These are phyloP conservation scores for Helenozyma baotianmanensis DNA, from an alignment of 805 yeast species.

Conservation along the genomic window DNA sequence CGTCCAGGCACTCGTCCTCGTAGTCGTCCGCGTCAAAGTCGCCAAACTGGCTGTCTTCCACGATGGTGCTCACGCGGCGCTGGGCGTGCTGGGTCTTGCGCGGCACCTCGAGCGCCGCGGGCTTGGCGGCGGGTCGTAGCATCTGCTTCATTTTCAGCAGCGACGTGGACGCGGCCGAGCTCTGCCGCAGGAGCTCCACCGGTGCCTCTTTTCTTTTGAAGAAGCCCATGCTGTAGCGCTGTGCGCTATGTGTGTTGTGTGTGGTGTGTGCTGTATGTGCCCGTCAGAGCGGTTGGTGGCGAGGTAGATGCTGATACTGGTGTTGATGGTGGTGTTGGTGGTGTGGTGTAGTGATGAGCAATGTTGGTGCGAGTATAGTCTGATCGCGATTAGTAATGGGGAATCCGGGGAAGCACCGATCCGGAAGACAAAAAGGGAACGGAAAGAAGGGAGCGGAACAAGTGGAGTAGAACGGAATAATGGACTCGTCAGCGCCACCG, in stretches of 20 bases:
- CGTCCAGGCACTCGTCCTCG: slow-evolving; percentile 10
- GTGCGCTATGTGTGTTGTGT: background rate
- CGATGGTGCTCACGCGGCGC: slow-evolving; percentile 24
- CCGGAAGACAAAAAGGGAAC: too few species aligned
- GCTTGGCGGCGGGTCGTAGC: background rate
- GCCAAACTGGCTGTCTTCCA: slow-evolving; percentile 18
- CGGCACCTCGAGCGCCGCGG: background rate
- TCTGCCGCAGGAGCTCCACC: too few species aligned
- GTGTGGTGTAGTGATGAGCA: too few species aligned
- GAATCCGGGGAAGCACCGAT: too few species aligned
- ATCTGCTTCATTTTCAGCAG: background rate
- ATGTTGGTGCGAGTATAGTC: too few species aligned
- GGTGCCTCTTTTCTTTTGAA: background rate
- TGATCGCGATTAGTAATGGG: too few species aligned
- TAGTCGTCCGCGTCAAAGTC: slow-evolving; percentile 16
- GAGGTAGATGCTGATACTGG: too few species aligned
- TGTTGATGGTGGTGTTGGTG: too few species aligned
- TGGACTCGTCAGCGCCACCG: too few species aligned
- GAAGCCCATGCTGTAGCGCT: background rate
- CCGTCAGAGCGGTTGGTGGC: too few species aligned
- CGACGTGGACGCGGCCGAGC: background rate
- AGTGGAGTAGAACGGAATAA: too few species aligned
- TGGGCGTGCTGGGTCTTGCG: slow-evolving; percentile 6
- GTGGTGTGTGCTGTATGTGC: background rate
- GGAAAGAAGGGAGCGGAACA: too few species aligned